These are phyloP conservation scores for Ascochyta clinopodiicola DNA, from an alignment of 2,329 filamentous ascomycete species.

Conservation along the genomic window DNA sequence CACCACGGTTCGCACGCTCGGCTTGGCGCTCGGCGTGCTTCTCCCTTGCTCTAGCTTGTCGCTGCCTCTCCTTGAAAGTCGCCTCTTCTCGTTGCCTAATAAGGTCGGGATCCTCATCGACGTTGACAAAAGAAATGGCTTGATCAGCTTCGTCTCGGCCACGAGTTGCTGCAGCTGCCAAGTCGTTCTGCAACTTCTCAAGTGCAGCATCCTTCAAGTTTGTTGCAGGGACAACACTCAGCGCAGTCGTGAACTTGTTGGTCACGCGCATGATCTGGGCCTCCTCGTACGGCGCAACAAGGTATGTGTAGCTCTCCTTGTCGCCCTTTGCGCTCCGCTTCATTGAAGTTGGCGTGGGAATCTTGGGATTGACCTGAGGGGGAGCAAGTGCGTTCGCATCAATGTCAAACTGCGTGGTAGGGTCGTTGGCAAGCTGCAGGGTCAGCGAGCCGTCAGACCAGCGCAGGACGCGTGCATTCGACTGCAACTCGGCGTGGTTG, in stretches of 20 bases:
- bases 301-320: slow-evolving; percentile 77
- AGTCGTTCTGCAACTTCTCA: slow-evolving; percentile 69
- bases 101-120: slow-evolving; percentile 76
- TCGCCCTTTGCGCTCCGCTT: slow-evolving; percentile 43
- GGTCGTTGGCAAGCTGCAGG: slow-evolving; percentile 72
- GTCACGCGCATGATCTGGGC: slow-evolving; percentile 74
- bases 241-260: slow-evolving; percentile 77
- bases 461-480: slow-evolving; percentile 75
- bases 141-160: slow-evolving; percentile 54
- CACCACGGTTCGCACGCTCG: slow-evolving; percentile 58
- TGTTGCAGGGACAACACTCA: slow-evolving; percentile 71
- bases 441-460: slow-evolving; percentile 84
- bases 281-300: slow-evolving; percentile 72
- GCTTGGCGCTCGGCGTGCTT: slow-evolving; percentile 70
- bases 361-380: slow-evolving; percentile 56
- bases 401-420: slow-evolving; percentile 75
- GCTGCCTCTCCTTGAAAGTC: slow-evolving; percentile 75
- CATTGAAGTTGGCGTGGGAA: slow-evolving; percentile 56
- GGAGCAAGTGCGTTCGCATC: slow-evolving; percentile 74
- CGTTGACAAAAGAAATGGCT: slow-evolving; percentile 70
- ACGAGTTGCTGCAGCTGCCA: slow-evolving; percentile 67
- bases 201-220: slow-evolving; percentile 74
- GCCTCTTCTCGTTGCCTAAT: slow-evolving; percentile 76
- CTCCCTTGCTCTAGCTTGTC: slow-evolving; percentile 67
- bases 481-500: slow-evolving; percentile 71